Evolutionary conservation across 2,329 filamentous ascomycete genomes (phyloP), one percentile per base, ranked within the genome.

Genomic region (Colletotrichum viniferum): DNA sequence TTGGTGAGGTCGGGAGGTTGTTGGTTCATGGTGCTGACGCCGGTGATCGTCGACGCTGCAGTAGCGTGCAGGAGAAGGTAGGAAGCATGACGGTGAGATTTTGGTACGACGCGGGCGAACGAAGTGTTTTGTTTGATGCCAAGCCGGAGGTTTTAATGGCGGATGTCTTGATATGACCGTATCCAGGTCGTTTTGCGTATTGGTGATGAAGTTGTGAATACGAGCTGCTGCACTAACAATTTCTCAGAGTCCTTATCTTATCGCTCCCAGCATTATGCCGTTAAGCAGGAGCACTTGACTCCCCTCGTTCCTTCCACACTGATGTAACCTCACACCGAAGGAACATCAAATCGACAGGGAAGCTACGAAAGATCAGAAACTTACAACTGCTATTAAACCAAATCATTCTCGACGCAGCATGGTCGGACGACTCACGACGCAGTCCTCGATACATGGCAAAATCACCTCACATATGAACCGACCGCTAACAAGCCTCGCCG

Each of bases 401-500:
- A 21, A 7, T 21, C n/a, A 7, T 52, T 2, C n/a, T 7, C n/a
- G 6, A 13, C 4, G 0, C 43, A 52, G 10, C 5, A 43, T 43
- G 5, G 3, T 52, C 43, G 43, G 2, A 21, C n/a, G 5, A 13
- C 10, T 52, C n/a, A 52, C 43, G 10, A 52, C 12, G 0, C 1
- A 7, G n/a, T 52, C 4, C 10, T 52, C n/a, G 0, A 52, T 4
- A 52, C 4, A 52, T 21, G n/a, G n/a, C 43, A 52, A 3, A 52
- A 21, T 52, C n/a, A 24, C 43, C 10, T 21, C 43, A 52, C 0
- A 24, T 1, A 3, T 4, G 43, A 52, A 52, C 0, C 43, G 43
- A 52, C 0, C 2, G 2, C 43, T 4, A 21, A 12, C 0, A 52
- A 52, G 10, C 43, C n/a, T 52, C 43, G 0, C 43, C n/a, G n/a